These are phyloP conservation scores for Trypethelium eluteriae DNA, from an alignment of 495 filamentous ascomycete species.

Conservation along the genomic window DNA sequence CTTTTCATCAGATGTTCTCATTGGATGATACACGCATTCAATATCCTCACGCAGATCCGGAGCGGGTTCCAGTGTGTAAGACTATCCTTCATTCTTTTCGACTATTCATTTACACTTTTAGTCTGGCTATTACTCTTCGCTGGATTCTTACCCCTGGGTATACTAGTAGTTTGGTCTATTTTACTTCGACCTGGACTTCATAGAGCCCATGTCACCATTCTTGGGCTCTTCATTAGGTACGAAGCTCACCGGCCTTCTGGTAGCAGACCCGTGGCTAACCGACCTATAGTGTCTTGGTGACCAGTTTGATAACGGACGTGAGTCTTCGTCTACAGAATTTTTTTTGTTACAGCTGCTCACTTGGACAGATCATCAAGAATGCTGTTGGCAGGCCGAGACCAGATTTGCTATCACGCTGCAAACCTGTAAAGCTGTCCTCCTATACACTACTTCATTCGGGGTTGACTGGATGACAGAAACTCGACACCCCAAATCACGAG, in stretches of 20 bases:
- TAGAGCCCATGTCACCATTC: constrained; percentile 76
- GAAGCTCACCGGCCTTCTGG: background rate
- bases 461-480: constrained; percentile 18
- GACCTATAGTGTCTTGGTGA: constrained; percentile 51
- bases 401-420: constrained; percentile 82
- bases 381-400: constrained; percentile 82
- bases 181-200: constrained; percentile 54
- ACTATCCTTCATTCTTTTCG: background rate
- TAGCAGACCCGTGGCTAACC: background rate
- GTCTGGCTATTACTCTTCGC: constrained; percentile 71
- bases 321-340: constrained; percentile 6
- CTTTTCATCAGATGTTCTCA: constrained; percentile 81
- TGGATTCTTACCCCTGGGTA: constrained; percentile 57
- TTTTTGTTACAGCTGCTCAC: constrained; percentile 3
- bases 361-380: constrained; percentile 66
- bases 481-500: constrained; percentile 54
- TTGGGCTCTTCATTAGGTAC: constrained; percentile 64
- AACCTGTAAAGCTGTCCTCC: constrained; percentile 42
- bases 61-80: constrained; percentile 75
- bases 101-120: constrained; percentile 24
- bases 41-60: constrained; percentile 75
- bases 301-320: constrained; percentile 73
- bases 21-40: constrained; percentile 76
- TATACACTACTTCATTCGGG: background rate
- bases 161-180: constrained; percentile 59